phyloP scores from a whole-genome alignment of 805 yeast genomes.

The Monosporozyma siamensis region DNA sequence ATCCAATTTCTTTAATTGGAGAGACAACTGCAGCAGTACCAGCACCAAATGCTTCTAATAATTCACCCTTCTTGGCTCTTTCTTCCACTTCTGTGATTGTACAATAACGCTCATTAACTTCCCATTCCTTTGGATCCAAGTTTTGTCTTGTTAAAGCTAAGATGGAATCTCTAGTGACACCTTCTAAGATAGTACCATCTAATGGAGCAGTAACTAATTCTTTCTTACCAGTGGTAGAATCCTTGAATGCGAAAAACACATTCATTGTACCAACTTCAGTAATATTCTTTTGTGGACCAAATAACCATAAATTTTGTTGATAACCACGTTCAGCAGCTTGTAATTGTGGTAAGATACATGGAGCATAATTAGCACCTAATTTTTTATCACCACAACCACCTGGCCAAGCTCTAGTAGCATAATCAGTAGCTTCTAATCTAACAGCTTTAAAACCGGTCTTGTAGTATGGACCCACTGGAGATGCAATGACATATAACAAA shows the following conservation, averaged over 20 bases:
- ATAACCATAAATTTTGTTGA: slow-evolving; percentile 94
- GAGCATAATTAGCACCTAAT: slow-evolving; percentile 96
- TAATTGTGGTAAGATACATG: slow-evolving; percentile 82
- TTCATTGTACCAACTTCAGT: slow-evolving; percentile 99
- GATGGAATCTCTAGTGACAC: slow-evolving; percentile 91
- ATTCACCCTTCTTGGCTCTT: slow-evolving; percentile 67
- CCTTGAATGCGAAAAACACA: slow-evolving; percentile 77
- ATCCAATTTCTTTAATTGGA: slow-evolving; percentile 83
- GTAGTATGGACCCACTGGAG: slow-evolving; percentile 97
- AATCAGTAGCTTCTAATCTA: slow-evolving; percentile 85
- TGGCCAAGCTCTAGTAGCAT: slow-evolving; percentile 98
- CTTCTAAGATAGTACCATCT: slow-evolving; percentile 94
- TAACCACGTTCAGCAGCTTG: slow-evolving; percentile 88
- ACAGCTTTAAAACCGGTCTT: slow-evolving; percentile 95
- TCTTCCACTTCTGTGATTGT: slow-evolving; percentile 74
- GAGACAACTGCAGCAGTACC: slow-evolving; percentile 98
- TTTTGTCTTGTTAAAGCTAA: slow-evolving; percentile 67
- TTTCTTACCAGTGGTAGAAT: slow-evolving; percentile 67
- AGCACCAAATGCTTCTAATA: slow-evolving; percentile 91
- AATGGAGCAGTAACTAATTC: slow-evolving; percentile 94
- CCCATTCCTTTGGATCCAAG: slow-evolving; percentile 72
- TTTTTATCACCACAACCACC: slow-evolving; percentile 96
- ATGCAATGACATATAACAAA: slow-evolving; percentile 73
- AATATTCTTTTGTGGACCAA: slow-evolving; percentile 76
- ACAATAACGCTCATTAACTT: slow-evolving; percentile 70